phyloP scores from a whole-genome alignment of 108 stramenopile species.

The Epipyxis sp. region DNA sequence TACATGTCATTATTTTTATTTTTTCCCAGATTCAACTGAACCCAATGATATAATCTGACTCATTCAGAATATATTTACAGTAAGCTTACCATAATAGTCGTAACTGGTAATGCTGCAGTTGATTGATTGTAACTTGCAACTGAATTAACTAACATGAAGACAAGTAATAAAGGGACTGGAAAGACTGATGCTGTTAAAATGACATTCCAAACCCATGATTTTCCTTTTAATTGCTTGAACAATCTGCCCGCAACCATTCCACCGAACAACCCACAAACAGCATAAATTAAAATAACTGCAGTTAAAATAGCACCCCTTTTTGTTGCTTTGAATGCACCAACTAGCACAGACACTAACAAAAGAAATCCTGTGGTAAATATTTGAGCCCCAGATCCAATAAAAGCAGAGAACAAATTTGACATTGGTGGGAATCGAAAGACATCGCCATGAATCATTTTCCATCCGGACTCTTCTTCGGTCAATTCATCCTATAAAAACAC shows the following conservation, averaged over 20 bases:
- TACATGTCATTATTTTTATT: too few relatives aligned
- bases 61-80: neutral
- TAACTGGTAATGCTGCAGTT: conserved; percentile 87
- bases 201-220: conserved; percentile 84
- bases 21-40: too few relatives aligned
- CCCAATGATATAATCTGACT: too few relatives aligned
- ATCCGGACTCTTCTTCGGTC: conserved; percentile 94
- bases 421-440: conserved; percentile 88
- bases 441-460: conserved; percentile 97
- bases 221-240: conserved; percentile 84
- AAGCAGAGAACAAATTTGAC: conserved; percentile 72
- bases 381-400: conserved; percentile 83
- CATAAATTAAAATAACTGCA: conserved; percentile 80
- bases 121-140: conserved; percentile 81
- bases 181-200: conserved; percentile 76
- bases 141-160: conserved; percentile 85
- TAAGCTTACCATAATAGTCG: conserved; percentile 70
- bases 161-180: conserved; percentile 72
- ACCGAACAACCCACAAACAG: conserved; percentile 77
- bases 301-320: conserved; percentile 87
- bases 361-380: conserved; percentile 70
- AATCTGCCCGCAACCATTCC: conserved; percentile 77
- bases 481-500: conserved; percentile 76
- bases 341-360: conserved; percentile 76
- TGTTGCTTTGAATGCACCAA: conserved; percentile 76